These are phyloP conservation scores for Sporisorium scitamineum DNA, from an alignment of 1,284 basidiomycete species.

Conservation along the genomic window DNA sequence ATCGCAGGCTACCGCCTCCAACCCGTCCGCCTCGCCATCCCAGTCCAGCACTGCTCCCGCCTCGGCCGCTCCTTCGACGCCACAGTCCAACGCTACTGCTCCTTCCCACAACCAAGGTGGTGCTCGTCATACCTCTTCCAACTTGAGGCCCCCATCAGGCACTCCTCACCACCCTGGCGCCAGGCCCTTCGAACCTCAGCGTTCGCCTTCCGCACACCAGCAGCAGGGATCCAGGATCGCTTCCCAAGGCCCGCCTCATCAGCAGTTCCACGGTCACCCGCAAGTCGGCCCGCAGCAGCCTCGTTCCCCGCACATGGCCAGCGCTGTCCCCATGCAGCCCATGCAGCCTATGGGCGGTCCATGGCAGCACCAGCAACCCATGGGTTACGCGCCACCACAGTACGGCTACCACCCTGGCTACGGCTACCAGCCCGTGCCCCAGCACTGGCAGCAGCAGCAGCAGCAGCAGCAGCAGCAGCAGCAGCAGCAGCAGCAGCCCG, in stretches of 20 bases:
- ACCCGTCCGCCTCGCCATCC: slow-evolving; percentile 38
- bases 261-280: slow-evolving; percentile 52
- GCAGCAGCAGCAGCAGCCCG: slow-evolving; percentile 18
- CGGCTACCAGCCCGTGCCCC: slow-evolving; percentile 54
- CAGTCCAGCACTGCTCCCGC: slow-evolving; percentile 40
- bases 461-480: slow-evolving; percentile 21
- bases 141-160: slow-evolving; percentile 50
- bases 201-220: slow-evolving; percentile 54
- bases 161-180: slow-evolving; percentile 48
- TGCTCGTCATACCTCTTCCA: slow-evolving; percentile 49
- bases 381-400: slow-evolving; percentile 49
- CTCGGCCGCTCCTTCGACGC: slow-evolving; percentile 37
- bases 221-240: slow-evolving; percentile 36
- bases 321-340: slow-evolving; percentile 56
- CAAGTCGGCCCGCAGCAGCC: slow-evolving; percentile 55
- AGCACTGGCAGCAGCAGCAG: slow-evolving; percentile 49
- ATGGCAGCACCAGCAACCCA: slow-evolving; percentile 57
- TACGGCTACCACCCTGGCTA: slow-evolving; percentile 61
- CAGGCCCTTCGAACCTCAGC: slow-evolving; percentile 56
- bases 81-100: slow-evolving; percentile 17
- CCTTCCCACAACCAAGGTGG: slow-evolving; percentile 23
- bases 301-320: slow-evolving; percentile 59
- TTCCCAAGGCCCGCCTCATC: slow-evolving; percentile 40
- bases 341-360: slow-evolving; percentile 58
- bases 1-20: slow-evolving; percentile 38